A percentile compares a stretch with the other conserved stretches of the same genome.
These are phyloP conservation scores for Inonotus obliquus DNA, from an alignment of 1,284 basidiomycete genomes.

Conservation along the genomic window DNA sequence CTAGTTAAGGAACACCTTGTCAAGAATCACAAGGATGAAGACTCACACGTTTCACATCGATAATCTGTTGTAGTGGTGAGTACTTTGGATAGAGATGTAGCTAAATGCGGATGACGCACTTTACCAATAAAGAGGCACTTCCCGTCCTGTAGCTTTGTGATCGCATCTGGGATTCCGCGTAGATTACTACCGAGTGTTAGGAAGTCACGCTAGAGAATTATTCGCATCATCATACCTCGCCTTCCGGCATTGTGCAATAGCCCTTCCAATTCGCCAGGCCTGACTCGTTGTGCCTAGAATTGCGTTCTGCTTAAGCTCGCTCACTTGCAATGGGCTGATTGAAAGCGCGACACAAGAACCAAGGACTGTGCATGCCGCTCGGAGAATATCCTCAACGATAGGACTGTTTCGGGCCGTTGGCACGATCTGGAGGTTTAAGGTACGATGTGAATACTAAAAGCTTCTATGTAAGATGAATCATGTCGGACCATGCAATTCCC, in stretches of 20 bases:
- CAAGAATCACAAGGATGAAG: not conserved
- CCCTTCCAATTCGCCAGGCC: constrained; percentile 50
- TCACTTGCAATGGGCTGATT: constrained; percentile 34
- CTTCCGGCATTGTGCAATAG: constrained; percentile 35
- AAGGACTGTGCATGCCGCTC: constrained; percentile 32
- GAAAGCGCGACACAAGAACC: constrained; percentile 41
- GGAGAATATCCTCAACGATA: constrained; percentile 22
- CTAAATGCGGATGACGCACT: not conserved
- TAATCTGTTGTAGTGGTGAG: constrained; percentile 27
- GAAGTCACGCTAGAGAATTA: not conserved
- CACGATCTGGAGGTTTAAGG: constrained; percentile 15
- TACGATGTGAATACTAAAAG: not conserved
- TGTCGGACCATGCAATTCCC: constrained; percentile 35
- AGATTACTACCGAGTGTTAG: constrained; percentile 32
- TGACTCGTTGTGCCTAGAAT: constrained; percentile 46
- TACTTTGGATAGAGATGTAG: not conserved
- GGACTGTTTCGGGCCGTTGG: constrained; percentile 17
- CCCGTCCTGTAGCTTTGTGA: constrained; percentile 46
- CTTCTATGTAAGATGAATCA: not conserved
- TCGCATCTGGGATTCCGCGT: constrained; percentile 41
- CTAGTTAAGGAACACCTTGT: not conserved
- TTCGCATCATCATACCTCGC: constrained; percentile 14
- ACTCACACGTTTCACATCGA: constrained; percentile 38
- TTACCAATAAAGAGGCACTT: constrained; percentile 50
- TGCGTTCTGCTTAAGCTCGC: constrained; percentile 36